These are phyloP conservation scores for Fraxinus latifolia DNA, from an alignment of 305 asterid species.

Conservation along the genomic window DNA sequence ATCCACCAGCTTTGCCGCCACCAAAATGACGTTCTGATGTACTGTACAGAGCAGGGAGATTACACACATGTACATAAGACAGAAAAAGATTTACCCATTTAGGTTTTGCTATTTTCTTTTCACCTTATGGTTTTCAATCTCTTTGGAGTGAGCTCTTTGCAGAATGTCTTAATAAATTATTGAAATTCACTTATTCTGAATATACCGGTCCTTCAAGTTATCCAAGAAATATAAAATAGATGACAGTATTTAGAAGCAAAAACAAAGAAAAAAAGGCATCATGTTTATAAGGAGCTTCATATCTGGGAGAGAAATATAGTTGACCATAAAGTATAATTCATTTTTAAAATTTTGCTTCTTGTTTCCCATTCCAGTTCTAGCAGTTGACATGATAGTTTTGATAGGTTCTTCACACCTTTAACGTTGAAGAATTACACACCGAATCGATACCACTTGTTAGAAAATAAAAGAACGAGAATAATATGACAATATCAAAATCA, in stretches of 20 bases:
- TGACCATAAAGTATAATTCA: neutral
- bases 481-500: too few relatives aligned
- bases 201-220: neutral
- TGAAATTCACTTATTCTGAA: conserved; percentile 21
- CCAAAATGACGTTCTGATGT: conserved; percentile 35
- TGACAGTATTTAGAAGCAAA: neutral
- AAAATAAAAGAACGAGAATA: too few relatives aligned
- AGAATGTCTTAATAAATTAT: conserved; percentile 39
- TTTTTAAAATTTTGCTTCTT: conserved; percentile 13
- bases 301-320: conserved; percentile 3
- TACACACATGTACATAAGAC: conserved; percentile 43
- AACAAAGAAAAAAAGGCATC: neutral
- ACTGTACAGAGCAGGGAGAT: conserved; percentile 19
- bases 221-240: neutral
- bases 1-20: conserved; percentile 59
- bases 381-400: conserved; percentile 38
- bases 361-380: conserved; percentile 37
- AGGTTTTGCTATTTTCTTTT: conserved; percentile 1
- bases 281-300: neutral
- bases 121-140: conserved; percentile 29
- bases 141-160: conserved; percentile 31
- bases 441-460: too few relatives aligned
- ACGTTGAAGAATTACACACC: too few relatives aligned
- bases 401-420: conserved; percentile 28
- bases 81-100: conserved; percentile 20